Percentiles rank a stretch among this genome's conserved stretches.
These are phyloP conservation scores for Zygosaccharomyces sapae DNA, from an alignment of 1,139 yeast genomes.

Conservation along the genomic window DNA sequence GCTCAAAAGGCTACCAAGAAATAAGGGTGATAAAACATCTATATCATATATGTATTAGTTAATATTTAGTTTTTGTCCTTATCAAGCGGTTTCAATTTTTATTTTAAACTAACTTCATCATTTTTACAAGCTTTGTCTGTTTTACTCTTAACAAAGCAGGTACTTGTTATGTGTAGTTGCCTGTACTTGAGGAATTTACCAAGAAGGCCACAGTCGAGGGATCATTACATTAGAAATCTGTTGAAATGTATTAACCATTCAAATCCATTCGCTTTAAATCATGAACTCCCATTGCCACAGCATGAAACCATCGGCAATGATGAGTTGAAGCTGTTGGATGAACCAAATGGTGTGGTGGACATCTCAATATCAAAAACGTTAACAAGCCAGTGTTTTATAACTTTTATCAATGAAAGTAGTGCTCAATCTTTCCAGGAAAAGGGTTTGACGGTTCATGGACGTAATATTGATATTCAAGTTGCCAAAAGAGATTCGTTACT, in stretches of 20 bases:
- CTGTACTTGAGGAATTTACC: constrained; percentile 29
- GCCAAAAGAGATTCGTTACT: constrained; percentile 40
- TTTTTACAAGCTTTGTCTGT: not conserved
- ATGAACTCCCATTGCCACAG: constrained; percentile 17
- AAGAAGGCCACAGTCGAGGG: constrained; percentile 25
- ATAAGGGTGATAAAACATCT: constrained; percentile 45
- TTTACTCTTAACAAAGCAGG: not conserved
- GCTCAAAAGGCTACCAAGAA: constrained; percentile 98
- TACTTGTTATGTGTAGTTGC: constrained; percentile 2
- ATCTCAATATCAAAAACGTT: constrained; percentile 39
- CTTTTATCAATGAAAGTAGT: constrained; percentile 44
- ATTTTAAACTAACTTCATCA: not conserved
- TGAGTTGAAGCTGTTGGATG: constrained; percentile 19
- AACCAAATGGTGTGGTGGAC: constrained; percentile 19
- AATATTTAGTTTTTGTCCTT: constrained; percentile 19
- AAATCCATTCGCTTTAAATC: constrained; percentile 17
- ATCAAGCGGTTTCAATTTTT: constrained; percentile 15
- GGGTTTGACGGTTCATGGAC: constrained; percentile 46
- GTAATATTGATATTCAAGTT: constrained; percentile 45
- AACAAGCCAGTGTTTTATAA: constrained; percentile 86
- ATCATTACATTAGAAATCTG: constrained; percentile 21
- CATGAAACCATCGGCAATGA: constrained; percentile 8
- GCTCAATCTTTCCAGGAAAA: constrained; percentile 50
- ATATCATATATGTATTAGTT: constrained; percentile 16
- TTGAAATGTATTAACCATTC: constrained; percentile 21